Conservation (phyloP, 257 asterid species). For the Marsdenia floribunda region DNA sequence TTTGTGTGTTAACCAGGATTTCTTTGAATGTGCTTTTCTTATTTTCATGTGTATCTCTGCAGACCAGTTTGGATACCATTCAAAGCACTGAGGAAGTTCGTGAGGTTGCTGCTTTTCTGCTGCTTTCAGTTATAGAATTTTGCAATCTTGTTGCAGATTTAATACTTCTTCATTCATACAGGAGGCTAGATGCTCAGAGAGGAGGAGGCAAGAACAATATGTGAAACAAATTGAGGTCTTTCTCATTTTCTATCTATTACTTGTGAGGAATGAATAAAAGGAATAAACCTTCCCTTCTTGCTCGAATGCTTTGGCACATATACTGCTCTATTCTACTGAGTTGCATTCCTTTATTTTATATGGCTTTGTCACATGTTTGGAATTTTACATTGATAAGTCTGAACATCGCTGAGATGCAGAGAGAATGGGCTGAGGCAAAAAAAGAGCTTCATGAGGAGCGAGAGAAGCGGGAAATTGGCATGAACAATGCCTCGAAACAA, state of each 20-base stretch:
- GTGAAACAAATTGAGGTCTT: constrained; percentile 66
- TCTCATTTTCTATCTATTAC: not conserved
- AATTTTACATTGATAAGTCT: constrained; percentile 12
- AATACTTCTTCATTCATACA: not conserved
- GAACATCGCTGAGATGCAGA: constrained; percentile 32
- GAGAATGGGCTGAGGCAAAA: constrained; percentile 95
- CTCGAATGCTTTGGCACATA: constrained; percentile 1
- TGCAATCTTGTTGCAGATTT: not conserved
- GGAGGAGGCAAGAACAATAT: constrained; percentile 66
- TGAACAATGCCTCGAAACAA: constrained; percentile 55
- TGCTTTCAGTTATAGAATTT: constrained; percentile 6
- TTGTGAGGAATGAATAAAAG: not conserved
- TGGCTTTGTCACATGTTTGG: constrained; percentile 1
- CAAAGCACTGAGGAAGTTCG: constrained; percentile 83
- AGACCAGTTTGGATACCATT: constrained; percentile 85
- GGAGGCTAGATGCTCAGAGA: constrained; percentile 83
- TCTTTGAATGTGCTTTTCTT: constrained; percentile 4
- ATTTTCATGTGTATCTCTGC: constrained; percentile 18
- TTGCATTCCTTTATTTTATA: not conserved
- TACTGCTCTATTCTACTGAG: not conserved
- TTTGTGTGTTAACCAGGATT: not conserved
- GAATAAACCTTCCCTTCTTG: not conserved
- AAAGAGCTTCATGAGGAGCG: constrained; percentile 81
- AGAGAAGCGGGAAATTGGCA: constrained; percentile 52
- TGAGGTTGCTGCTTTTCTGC: constrained; percentile 46